Evolutionary conservation across 169 alveolate species (phyloP).

Genomic region (Plasmodium yoelii): DNA sequence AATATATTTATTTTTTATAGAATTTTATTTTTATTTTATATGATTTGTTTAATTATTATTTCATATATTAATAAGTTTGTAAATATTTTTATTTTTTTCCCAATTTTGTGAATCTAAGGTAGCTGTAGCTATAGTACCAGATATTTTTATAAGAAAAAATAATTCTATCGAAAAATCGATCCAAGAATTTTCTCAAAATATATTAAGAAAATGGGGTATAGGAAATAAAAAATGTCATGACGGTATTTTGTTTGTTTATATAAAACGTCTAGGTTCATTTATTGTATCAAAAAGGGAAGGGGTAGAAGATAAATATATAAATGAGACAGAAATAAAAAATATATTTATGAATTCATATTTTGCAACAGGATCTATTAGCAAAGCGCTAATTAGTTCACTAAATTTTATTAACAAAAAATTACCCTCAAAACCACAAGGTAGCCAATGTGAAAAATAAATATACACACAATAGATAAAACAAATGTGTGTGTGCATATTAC

Average conservation of each 20-base stretch:
- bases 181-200: constrained; percentile 25
- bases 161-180: constrained; percentile 41
- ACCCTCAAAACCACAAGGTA: constrained; percentile 72
- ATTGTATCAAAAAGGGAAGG: constrained; percentile 73
- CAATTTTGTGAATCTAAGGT: constrained; percentile 13
- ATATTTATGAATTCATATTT: constrained; percentile 55
- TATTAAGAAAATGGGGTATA: constrained; percentile 76
- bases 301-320: constrained; percentile 59
- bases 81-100: too few species aligned
- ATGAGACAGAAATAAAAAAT: constrained; percentile 47
- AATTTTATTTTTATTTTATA: too few species aligned
- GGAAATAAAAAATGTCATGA: constrained; percentile 74
- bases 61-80: too few species aligned
- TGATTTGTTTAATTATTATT: too few species aligned
- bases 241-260: constrained; percentile 70
- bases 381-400: constrained; percentile 50
- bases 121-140: constrained; percentile 59
- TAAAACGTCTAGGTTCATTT: constrained; percentile 45
- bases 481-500: not conserved
- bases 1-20: too few species aligned
- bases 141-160: constrained; percentile 33
- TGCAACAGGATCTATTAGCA: constrained; percentile 69
- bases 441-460: not conserved
- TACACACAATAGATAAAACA: not conserved
- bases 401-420: constrained; percentile 39